These are phyloP conservation scores for Seiridium cupressi DNA, from an alignment of 2,329 filamentous ascomycete species.

Conservation along the genomic window DNA sequence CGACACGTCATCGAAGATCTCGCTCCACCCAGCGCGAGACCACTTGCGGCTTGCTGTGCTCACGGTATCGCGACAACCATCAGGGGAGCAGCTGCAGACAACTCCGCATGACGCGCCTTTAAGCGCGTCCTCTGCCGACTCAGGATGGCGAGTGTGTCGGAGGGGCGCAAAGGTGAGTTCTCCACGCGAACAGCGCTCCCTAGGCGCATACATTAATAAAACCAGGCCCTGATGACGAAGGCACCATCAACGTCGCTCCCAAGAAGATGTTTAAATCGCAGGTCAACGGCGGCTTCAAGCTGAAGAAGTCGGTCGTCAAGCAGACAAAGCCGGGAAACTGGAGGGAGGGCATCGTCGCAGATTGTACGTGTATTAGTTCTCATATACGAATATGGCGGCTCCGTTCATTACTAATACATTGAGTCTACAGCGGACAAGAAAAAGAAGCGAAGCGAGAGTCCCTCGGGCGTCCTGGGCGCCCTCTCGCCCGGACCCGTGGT, in stretches of 20 bases:
- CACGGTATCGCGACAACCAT: background rate
- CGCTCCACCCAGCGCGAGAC: background rate
- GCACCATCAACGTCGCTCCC: slow-evolving; percentile 61
- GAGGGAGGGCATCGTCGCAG: slow-evolving; percentile 64
- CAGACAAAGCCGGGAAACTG: slow-evolving; percentile 68
- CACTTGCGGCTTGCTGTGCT: background rate
- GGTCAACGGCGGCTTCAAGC: slow-evolving; percentile 51
- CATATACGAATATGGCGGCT: background rate
- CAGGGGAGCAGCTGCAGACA: background rate
- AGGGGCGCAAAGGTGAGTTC: slow-evolving; percentile 13
- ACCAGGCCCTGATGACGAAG: slow-evolving; percentile 48
- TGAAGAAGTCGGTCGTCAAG: slow-evolving; percentile 63
- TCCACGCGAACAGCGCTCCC: background rate
- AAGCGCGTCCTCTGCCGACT: background rate
- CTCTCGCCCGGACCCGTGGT: slow-evolving; percentile 54
- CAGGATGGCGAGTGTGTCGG: slow-evolving; percentile 9
- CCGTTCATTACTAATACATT: background rate
- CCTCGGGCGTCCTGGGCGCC: slow-evolving; percentile 38
- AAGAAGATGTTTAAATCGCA: slow-evolving; percentile 49
- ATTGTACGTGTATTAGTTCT: slow-evolving; percentile 43
- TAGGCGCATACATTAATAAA: background rate
- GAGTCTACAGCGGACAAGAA: slow-evolving; percentile 40
- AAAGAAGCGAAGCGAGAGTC: slow-evolving; percentile 38
- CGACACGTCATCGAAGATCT: background rate
- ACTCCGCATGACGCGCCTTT: slow-evolving; percentile 1